These are phyloP conservation scores for Arabidopsis lyrata DNA, from an alignment of 441 rosid genomes.

Conservation along the genomic window DNA sequence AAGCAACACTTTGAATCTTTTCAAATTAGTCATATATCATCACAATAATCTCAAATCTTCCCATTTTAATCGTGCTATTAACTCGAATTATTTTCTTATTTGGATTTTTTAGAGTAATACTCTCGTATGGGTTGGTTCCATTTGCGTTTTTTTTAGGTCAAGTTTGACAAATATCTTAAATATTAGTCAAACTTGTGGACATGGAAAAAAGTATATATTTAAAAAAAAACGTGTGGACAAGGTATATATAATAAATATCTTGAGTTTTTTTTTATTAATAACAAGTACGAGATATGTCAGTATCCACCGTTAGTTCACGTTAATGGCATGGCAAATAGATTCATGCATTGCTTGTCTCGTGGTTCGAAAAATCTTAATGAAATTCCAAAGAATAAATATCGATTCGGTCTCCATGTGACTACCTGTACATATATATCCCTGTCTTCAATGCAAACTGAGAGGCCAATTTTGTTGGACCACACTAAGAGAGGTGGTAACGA, in stretches of 20 bases:
- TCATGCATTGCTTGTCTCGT: background rate
- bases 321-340: no score
- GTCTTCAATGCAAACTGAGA: background rate
- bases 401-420: constrained; percentile 3
- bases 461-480: constrained; percentile 25
- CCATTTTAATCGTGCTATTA: no score
- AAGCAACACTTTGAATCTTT: no score
- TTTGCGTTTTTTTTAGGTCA: no score
- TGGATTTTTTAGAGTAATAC: no score
- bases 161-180: no score
- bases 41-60: no score
- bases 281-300: background rate
- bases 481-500: constrained; percentile 24
- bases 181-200: background rate
- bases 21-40: no score
- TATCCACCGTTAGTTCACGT: constrained; percentile 3
- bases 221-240: background rate
- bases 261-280: background rate
- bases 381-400: background rate
- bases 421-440: background rate
- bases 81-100: no score
- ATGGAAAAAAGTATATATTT: no score
- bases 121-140: no score
- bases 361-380: background rate
- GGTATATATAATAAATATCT: background rate